Evolutionary conservation across 2,329 filamentous ascomycete species (phyloP), one percentile per base, ranked within the genome.

Genomic region (Penicillium polonicum): DNA sequence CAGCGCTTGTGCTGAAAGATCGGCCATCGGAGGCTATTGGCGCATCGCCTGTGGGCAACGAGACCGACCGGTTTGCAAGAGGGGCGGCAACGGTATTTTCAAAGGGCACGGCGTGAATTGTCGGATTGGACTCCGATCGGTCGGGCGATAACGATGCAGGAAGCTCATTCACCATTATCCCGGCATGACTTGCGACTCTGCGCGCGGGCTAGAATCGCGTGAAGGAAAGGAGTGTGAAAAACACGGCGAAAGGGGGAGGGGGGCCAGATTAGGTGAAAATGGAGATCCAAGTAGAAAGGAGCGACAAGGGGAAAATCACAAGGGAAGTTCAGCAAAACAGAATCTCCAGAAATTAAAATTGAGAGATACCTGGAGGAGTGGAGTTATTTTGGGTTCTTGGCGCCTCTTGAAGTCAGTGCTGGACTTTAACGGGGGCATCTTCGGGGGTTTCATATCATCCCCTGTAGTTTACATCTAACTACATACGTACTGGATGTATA

Each of bases 91-190:
- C 62, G 19, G 66, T 67, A 44, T 72, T 63, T 48, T 72, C 70
- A 52, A 63, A 67, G 52, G 67, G 65, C 49, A 68, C 54, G 44
- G 67, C 62, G 44, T 63, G 64, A 48, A 71, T 58, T 5, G 62
- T 62, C 55, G 70, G 58, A 44, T 59, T 56, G 53, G 68, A 63
- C 56, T 70, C 68, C 54, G 69, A 62, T 62, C 63, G 56, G 59
- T 55, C 59, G 48, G 68, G 60, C 43, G 62, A 58, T 52, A 69
- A 62, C 56, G 69, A 69, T 65, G 65, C 63, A 65, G 67, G 62
- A 63, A 65, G 59, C 60, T 64, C 65, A 58, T 71, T 67, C 60
- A 62, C 66, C 70, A 74, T 73, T 70, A 72, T 72, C 65, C 69
- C 67, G 62, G 67, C 71, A 74, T 74, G 70, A 62, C 71, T 72